Evolutionary conservation across 164 flowering plant genomes (phyloP).

Genomic region (Dillenia suffruticosa): DNA sequence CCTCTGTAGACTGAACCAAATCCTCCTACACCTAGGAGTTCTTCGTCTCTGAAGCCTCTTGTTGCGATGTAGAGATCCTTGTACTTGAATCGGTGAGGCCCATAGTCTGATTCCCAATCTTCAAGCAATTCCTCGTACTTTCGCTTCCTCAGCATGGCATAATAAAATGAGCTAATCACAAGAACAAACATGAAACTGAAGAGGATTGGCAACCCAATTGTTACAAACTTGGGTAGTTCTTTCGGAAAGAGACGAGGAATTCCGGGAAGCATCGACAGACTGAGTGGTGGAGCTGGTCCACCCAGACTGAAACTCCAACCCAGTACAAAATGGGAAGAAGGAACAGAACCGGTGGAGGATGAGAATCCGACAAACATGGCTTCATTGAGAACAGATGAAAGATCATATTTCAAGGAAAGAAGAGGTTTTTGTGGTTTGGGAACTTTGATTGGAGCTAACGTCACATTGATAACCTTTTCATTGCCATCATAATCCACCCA

Average conservation of each 20-base stretch:
- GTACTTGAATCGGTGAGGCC: slow-evolving; percentile 6
- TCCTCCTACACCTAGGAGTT: slow-evolving; percentile 6
- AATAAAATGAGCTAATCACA: not conserved
- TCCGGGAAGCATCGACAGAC: slow-evolving; percentile 2
- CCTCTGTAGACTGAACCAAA: slow-evolving; percentile 12
- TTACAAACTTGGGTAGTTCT: not conserved
- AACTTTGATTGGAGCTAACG: slow-evolving; percentile 7
- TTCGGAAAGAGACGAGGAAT: not conserved
- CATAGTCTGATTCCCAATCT: slow-evolving; percentile 5
- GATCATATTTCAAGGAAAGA: slow-evolving; percentile 1
- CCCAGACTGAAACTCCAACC: slow-evolving; percentile 1
- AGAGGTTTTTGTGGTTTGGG: slow-evolving; percentile 13
- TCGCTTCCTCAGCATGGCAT: not conserved
- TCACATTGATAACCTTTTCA: slow-evolving; percentile 10
- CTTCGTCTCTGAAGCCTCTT: slow-evolving; percentile 6
- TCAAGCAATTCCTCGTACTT: not conserved
- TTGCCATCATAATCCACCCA: slow-evolving; percentile 18
- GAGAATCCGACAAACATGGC: slow-evolving; percentile 17
- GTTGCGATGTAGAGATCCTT: slow-evolving; percentile 8
- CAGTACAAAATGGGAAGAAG: slow-evolving; percentile 8
- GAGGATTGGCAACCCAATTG: not conserved
- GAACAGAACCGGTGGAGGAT: slow-evolving; percentile 1
- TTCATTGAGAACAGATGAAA: not conserved
- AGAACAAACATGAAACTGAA: not conserved
- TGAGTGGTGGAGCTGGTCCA: slow-evolving; percentile 10